Conservation (phyloP, 192 early-diverging fungal species). For the Chytriomyces confervae region DNA sequence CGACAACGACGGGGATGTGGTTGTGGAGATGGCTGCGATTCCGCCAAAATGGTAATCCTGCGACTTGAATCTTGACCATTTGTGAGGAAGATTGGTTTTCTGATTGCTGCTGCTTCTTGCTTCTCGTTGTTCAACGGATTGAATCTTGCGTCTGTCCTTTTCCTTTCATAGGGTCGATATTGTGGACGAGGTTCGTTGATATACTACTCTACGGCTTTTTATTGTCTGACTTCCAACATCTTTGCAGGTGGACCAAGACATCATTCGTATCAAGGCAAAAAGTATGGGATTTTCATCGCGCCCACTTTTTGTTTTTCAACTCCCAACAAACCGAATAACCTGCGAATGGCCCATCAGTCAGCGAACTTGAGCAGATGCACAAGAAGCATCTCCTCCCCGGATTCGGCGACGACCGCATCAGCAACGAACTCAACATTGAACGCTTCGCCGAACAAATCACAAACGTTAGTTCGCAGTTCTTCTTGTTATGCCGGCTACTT, state of each 20-base stretch:
- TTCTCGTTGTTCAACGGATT: too few species aligned
- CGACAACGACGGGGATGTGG: conserved; percentile 75
- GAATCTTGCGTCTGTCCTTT: too few species aligned
- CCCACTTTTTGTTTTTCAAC: conserved; percentile 9
- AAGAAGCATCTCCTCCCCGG: conserved; percentile 90
- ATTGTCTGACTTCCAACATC: background rate
- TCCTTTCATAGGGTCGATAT: conserved; percentile 75
- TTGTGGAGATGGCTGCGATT: conserved; percentile 87
- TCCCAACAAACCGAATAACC: conserved; percentile 18
- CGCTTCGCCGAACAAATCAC: conserved; percentile 84
- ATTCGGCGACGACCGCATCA: conserved; percentile 81
- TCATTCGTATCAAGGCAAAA: conserved; percentile 67
- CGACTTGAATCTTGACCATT: background rate
- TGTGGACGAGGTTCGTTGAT: conserved; percentile 83
- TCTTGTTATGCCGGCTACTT: conserved; percentile 28
- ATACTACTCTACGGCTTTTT: conserved; percentile 31
- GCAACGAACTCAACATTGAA: conserved; percentile 74
- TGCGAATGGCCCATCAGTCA: conserved; percentile 49
- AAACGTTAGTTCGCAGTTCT: conserved; percentile 46
- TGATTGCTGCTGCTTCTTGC: too few species aligned
- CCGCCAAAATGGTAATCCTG: conserved; percentile 83
- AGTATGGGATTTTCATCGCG: conserved; percentile 32
- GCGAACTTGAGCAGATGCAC: conserved; percentile 79
- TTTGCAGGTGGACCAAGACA: conserved; percentile 59
- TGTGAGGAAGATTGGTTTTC: too few species aligned